Evolutionary conservation across 1,139 yeast species (phyloP), one percentile per base, ranked within the genome.

Genomic region (Hanseniaspora gamundiae): DNA sequence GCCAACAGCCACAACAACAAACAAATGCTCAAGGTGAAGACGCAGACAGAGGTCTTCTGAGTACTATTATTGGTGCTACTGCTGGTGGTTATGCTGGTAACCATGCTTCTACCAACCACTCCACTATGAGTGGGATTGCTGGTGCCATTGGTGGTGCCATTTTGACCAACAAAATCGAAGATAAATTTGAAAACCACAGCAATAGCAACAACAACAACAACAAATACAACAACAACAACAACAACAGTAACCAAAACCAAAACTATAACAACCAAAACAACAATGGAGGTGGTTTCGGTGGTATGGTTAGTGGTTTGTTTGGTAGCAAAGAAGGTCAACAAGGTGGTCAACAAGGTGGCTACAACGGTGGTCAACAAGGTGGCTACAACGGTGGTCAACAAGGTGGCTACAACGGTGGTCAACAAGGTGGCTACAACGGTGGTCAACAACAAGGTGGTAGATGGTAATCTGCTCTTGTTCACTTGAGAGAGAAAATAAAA

Each of bases 91-190:
- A 60, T 49, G 67, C 62, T 42, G 70, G 68, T 43, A 55, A 60
- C 41, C 63, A 69, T 51, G 43, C 68, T 19, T 64, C 71, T 19
- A 65, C 66, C 38, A 57, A 64, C 44, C 80, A 76, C 62, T 66
- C 74, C 17, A 70, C 68, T 17, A 54, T 76, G 35, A 78, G 78
- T 45, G 70, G 73, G 42, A 61, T 76, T 47, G 71, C 70, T 20
- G 84, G 84, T 57, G 80, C 77, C 35, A 53, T 78, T 54, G 74
- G 70, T 35, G 82, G 84, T 56, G 82, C 81, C 28, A 53, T 74
- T 51, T 70, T 71, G 41, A 82, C 78, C 44, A 71, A 74, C 65
- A 70, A 75, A 62, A 53, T 69, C 39, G 78, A 73, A 54, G 68
- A 76, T 57, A 58, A 56, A 43, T 50, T 52, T 42, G 59, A 60